Base-by-base conservation (phyloP, 2,329 filamentous ascomycete genomes). In the Phialophora chinensis region DNA sequence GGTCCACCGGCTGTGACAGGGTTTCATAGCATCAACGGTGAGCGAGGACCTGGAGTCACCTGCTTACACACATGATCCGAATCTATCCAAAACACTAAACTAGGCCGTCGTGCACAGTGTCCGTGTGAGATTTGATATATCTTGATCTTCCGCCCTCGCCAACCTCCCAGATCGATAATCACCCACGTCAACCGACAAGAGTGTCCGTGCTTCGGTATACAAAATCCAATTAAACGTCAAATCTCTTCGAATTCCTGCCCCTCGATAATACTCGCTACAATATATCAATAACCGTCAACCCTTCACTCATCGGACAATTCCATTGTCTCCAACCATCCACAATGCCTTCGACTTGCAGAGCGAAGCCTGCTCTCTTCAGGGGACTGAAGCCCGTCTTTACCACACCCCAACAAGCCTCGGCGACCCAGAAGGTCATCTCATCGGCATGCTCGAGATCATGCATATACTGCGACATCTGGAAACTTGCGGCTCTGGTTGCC, bases 401-500 rank as follows among this genome's bases (percentile, higher is more conserved):
- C 20, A 67, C 57, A 29, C 63, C 57, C 20, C 61, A 68, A 60
- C 59, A 68, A 27, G 29, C 64, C 53, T 29, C 58, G 14, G 55
- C 69, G 14, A 71, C 69, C 25, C 71, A 72, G 49, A 67, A 66
- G 44, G 60, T 70, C 53, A 63, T 69, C 17, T 72, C 65, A 27
- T 62, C 57, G 38, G 62, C 71, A 5, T 73, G 72, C 59, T 47
- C 49, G 33, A 52, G 53, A 56, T 20, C 44, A 35, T 73, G 72
- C 62, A 72, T 73, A 58, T 72, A 69, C 67, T 73, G 72, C 49
- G 71, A 73, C 50, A 71, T 73, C 62, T 73, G 72, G 72, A 70
- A 70, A 60, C 62, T 73, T 29, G 71, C 72, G 23, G 67, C 71
- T 38, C 63, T 73, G 44, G 65, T 72, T 53, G 67, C 67, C 31